Evolutionary conservation across 75 land plant genomes (phyloP).

Genomic region (Picea sitchensis): DNA sequence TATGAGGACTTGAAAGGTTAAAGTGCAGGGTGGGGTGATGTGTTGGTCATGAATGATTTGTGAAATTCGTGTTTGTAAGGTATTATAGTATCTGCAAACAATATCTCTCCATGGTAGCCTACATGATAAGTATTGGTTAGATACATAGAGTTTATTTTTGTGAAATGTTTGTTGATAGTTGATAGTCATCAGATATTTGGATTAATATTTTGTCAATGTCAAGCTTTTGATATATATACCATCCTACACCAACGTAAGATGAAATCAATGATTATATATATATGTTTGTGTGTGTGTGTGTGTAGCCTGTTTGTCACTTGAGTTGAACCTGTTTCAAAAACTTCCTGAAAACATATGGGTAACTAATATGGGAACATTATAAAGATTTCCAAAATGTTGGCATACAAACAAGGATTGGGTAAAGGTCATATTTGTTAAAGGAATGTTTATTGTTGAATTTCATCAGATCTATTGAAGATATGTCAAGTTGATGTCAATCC

Average conservation of each 20-base stretch:
- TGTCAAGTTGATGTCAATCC: too few species aligned
- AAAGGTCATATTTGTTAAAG: too few species aligned
- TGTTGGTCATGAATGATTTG: not conserved
- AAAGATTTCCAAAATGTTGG: too few species aligned
- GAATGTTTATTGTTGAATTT: too few species aligned
- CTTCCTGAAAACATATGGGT: not conserved
- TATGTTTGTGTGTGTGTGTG: too few species aligned
- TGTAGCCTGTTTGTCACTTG: not conserved
- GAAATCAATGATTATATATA: too few species aligned
- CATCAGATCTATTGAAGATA: too few species aligned
- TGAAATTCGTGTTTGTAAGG: not conserved
- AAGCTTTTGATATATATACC: not conserved
- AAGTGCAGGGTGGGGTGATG: not conserved
- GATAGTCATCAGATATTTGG: too few species aligned
- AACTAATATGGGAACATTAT: not conserved
- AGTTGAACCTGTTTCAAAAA: not conserved
- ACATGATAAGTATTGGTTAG: not conserved
- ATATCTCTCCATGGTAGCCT: not conserved
- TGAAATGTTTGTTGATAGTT: too few species aligned
- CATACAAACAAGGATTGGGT: too few species aligned
- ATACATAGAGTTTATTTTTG: not conserved
- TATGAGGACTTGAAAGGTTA: conserved; percentile 29
- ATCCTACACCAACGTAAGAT: not conserved
- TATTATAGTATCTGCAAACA: not conserved
- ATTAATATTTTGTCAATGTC: too few species aligned